Evolutionary conservation across 1,139 yeast genomes (phyloP), one percentile per base, ranked within the genome.

Genomic region (Zygosaccharomyces pseudobailii): DNA sequence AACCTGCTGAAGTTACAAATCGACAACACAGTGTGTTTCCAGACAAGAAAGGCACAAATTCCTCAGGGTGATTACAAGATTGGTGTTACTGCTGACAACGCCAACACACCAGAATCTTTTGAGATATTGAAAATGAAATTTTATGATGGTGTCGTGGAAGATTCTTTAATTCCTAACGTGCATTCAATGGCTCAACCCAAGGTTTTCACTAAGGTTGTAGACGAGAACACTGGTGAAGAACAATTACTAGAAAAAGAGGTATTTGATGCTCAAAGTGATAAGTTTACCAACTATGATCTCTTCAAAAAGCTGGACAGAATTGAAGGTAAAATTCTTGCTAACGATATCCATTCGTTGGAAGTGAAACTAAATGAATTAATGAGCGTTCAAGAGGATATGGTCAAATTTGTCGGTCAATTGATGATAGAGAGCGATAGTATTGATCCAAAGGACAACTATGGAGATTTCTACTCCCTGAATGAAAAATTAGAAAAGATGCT

Each of bases 11-110:
- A 82, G 55, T 74, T 84, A 17, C 88, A 85, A 55, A 67, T 83
- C 39, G 88, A 85, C 62, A 85, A 85, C 61, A 79, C 77, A 55
- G 71, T 85, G 47, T 81, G 89, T 61, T 79, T 84, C 66, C 81
- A 80, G 61, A 82, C 89, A 0, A 75, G 78, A 51, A 65, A 75
- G 46, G 69, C 84, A 36, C 58, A 63, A 23, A 39, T 64, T 4
- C 56, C 57, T 4, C 36, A 31, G 20, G 56, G 65, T 13, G 39
- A 52, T 3, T 61, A 59, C 33, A 70, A 66, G 46, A 56, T 84
- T 45, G 88, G 88, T 48, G 66, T 79, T 3, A 69, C 81, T 28
- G 84, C 82, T 61, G 51, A 74, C 71, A 49, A 75, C 65, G 62
- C 57, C 44, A 36, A 58, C 42, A 53, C 61, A 36, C 59, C 64